Evolutionary conservation across 805 yeast species (phyloP).

Genomic region (Dipodascus albidus): DNA sequence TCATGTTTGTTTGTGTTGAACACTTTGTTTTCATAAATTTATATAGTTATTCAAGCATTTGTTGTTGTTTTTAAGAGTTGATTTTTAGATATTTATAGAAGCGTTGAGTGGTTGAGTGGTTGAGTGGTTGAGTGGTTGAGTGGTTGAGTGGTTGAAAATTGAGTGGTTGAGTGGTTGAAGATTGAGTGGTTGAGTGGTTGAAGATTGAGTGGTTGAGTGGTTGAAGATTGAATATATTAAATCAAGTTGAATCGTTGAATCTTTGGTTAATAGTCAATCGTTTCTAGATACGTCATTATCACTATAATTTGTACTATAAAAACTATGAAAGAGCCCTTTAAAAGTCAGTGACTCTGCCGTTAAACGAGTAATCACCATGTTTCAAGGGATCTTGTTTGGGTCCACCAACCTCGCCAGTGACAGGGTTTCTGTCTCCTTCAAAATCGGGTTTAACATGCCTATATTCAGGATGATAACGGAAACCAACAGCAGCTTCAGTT

Average conservation of each 20-base stretch:
- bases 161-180: no score
- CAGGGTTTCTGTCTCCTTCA: conserved; percentile 88
- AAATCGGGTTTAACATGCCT: conserved; percentile 84
- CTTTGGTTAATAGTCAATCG: no score
- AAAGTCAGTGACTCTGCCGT: conserved; percentile 94
- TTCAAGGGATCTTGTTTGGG: conserved; percentile 94
- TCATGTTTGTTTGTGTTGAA: background rate
- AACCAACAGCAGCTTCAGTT: conserved; percentile 37
- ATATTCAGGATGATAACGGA: conserved; percentile 53
- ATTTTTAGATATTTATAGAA: no score
- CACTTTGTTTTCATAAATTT: background rate
- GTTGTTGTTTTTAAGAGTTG: background rate
- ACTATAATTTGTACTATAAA: no score
- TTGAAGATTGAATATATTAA: no score
- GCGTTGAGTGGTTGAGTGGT: no score
- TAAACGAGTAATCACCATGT: conserved; percentile 88
- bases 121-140: no score
- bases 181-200: no score
- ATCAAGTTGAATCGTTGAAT: no score
- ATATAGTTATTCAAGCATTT: background rate
- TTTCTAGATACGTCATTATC: no score
- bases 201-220: no score
- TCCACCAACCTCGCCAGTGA: conserved; percentile 91
- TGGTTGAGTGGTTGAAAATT: no score
- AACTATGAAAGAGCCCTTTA: conserved; percentile 24